phyloP scores from a whole-genome alignment of 805 yeast species.

The Starmerella geochares region DNA sequence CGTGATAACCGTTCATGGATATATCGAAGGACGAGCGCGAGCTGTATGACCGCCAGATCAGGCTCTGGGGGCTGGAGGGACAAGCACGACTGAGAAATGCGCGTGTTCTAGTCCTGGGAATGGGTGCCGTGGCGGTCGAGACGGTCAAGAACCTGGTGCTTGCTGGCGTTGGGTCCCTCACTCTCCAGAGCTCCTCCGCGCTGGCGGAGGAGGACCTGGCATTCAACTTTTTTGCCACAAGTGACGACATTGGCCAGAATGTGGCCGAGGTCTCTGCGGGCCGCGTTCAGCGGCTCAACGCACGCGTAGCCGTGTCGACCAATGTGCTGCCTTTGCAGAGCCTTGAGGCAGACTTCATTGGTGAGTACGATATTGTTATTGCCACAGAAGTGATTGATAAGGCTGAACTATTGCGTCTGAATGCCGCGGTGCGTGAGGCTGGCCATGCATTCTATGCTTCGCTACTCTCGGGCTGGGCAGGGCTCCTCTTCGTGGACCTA shows the following conservation, averaged over 20 bases:
- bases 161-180: conserved; percentile 58
- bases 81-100: conserved; percentile 68
- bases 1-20: conserved; percentile 11
- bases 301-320: conserved; percentile 51
- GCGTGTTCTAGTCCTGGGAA: conserved; percentile 54
- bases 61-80: conserved; percentile 94
- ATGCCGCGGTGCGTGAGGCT: conserved; percentile 45
- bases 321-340: conserved; percentile 34
- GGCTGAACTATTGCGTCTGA: conserved; percentile 39
- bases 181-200: conserved; percentile 42
- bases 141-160: conserved; percentile 64
- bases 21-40: conserved; percentile 23
- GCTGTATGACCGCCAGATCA: conserved; percentile 84
- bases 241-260: conserved; percentile 36
- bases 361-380: conserved; percentile 57
- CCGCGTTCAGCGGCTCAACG: conserved; percentile 64
- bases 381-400: conserved; percentile 51
- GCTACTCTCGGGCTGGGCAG: conserved; percentile 69
- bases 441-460: conserved; percentile 59
- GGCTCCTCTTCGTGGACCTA: conserved; percentile 71
- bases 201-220: conserved; percentile 41
- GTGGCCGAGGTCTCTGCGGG: conserved; percentile 39
- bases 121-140: conserved; percentile 73
- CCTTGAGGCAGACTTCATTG: conserved; percentile 35
- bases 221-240: conserved; percentile 52